These are phyloP conservation scores for Candida ulmi DNA, from an alignment of 805 yeast genomes.

Conservation along the genomic window DNA sequence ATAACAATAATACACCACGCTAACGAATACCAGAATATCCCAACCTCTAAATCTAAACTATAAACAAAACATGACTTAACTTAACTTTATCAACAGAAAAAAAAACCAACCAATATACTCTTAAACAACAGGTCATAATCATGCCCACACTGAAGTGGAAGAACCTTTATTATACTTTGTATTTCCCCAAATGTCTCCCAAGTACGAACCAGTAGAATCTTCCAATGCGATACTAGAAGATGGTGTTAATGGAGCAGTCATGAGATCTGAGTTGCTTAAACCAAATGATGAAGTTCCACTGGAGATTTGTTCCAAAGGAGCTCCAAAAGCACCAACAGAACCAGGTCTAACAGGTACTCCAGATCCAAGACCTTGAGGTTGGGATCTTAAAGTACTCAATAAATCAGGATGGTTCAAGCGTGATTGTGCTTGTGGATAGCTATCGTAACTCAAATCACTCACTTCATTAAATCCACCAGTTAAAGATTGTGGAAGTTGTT, in stretches of 20 bases:
- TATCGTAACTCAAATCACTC: constrained; percentile 7
- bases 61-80: too few species aligned
- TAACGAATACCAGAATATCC: too few species aligned
- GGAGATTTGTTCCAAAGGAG: constrained; percentile 15
- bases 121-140: too few species aligned
- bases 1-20: too few species aligned
- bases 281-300: constrained; percentile 13
- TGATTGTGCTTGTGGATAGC: constrained; percentile 10
- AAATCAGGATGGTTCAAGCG: constrained; percentile 11
- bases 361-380: background rate
- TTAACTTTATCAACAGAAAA: background rate
- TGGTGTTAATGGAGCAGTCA: constrained; percentile 9
- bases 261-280: constrained; percentile 7
- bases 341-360: constrained; percentile 9
- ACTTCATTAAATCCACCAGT: background rate
- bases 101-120: too few species aligned
- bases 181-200: constrained; percentile 24
- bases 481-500: constrained; percentile 2
- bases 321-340: constrained; percentile 10
- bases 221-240: constrained; percentile 5
- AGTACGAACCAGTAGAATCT: constrained; percentile 13
- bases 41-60: too few species aligned
- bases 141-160: constrained; percentile 25
- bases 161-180: constrained; percentile 15
- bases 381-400: constrained; percentile 10